Conservation (phyloP, 1,284 basidiomycete genomes). For the Ceratobasidium sp. region DNA sequence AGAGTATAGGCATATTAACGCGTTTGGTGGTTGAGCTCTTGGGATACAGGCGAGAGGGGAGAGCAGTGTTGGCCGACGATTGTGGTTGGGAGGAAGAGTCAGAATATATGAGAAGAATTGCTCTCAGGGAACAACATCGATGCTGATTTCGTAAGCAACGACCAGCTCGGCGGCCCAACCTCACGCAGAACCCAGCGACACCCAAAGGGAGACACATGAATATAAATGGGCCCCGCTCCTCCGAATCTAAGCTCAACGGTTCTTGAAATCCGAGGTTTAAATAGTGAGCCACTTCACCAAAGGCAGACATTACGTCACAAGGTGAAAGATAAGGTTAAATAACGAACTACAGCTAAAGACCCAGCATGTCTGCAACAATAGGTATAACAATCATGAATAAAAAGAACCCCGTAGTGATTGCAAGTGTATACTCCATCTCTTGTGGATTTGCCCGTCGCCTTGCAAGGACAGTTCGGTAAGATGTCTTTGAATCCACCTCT, state of each 20-base stretch:
- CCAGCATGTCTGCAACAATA: constrained; percentile 13
- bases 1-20: background rate
- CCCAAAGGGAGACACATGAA: no score
- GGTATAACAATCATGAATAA: constrained; percentile 43
- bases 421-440: constrained; percentile 42
- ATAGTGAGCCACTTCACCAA: background rate
- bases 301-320: background rate
- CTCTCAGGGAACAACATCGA: constrained; percentile 7
- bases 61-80: background rate
- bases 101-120: constrained; percentile 8
- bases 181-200: no score
- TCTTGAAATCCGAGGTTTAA: background rate
- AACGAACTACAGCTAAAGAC: background rate
- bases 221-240: no score
- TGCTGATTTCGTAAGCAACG: constrained; percentile 14
- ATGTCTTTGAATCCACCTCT: constrained; percentile 35
- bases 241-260: background rate
- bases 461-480: constrained; percentile 24
- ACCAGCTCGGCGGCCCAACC: no score
- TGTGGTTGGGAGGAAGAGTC: background rate
- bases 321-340: background rate
- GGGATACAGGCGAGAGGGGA: background rate
- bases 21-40: background rate
- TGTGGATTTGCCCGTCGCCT: constrained; percentile 42
- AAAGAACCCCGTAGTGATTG: constrained; percentile 41